Evolutionary conservation across 495 filamentous ascomycete genomes (phyloP).

Genomic region (Glutinoglossum americanum): DNA sequence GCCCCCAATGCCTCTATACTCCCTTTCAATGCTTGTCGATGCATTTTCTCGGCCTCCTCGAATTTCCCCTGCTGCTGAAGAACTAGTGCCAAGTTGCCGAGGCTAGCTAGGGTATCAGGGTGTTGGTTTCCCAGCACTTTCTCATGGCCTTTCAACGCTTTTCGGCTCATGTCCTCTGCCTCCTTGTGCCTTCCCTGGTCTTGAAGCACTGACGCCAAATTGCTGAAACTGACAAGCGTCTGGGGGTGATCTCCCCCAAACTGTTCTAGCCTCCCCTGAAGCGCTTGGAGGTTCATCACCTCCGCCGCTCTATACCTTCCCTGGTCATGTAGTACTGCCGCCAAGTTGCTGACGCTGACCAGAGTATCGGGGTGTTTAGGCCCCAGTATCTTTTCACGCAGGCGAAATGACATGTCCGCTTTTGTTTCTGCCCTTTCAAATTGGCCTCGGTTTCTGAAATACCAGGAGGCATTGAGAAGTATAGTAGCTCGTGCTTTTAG

Average conservation of each 20-base stretch:
- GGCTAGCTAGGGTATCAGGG: not conserved
- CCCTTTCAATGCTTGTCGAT: slow-evolving; percentile 1
- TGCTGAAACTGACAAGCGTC: slow-evolving; percentile 2
- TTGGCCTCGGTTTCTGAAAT: not conserved
- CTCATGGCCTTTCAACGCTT: not conserved
- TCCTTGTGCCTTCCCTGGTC: not conserved
- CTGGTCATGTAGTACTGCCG: not conserved
- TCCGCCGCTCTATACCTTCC: not conserved
- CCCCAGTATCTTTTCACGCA: not conserved
- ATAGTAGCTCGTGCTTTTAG: not conserved
- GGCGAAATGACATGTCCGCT: not conserved
- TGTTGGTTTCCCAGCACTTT: not conserved
- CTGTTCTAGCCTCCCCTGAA: slow-evolving; percentile 3
- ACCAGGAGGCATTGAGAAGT: not conserved
- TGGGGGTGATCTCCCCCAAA: not conserved
- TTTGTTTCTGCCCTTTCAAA: not conserved
- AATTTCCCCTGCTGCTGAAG: not conserved
- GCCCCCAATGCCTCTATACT: slow-evolving; percentile 1
- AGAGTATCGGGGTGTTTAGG: not conserved
- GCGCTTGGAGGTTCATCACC: slow-evolving; percentile 1
- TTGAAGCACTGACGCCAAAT: not conserved
- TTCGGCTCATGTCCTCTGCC: not conserved
- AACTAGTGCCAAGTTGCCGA: not conserved
- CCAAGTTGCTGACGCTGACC: not conserved
- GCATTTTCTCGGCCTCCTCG: slow-evolving; percentile 4